Conservation (phyloP, 139 green algal species). For the Micractinium conductrix region DNA sequence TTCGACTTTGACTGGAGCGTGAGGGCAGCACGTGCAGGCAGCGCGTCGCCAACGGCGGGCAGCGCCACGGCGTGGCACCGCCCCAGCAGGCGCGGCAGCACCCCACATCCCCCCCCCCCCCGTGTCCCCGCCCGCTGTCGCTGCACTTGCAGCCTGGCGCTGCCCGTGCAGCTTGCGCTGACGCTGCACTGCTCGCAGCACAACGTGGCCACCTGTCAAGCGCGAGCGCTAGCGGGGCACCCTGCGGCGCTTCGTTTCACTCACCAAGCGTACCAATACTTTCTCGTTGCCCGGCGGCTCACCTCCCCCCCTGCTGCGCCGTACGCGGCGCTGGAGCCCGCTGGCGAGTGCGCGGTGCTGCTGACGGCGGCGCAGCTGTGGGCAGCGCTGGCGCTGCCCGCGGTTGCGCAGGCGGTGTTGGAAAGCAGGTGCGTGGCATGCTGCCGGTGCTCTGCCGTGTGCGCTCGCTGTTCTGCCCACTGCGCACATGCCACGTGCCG, state of each 20-base stretch:
- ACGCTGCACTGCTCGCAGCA: not conserved
- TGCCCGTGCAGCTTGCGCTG: slow-evolving; percentile 2
- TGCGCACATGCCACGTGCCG: no score
- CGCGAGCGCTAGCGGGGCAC: not conserved
- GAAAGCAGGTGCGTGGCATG: no score
- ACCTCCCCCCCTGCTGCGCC: not conserved
- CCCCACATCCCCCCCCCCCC: no score
- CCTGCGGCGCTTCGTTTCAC: not conserved
- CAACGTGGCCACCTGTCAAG: not conserved
- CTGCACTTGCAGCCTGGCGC: not conserved
- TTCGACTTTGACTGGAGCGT: no score
- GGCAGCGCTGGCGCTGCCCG: not conserved
- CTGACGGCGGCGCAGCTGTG: not conserved
- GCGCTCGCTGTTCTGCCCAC: no score
- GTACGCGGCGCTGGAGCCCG: not conserved
- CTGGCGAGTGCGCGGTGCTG: not conserved
- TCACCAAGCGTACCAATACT: not conserved
- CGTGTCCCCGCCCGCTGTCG: not conserved
- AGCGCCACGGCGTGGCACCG: no score
- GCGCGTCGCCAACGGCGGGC: no score
- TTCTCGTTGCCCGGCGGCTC: not conserved
- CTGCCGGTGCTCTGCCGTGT: no score
- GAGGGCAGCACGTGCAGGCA: no score
- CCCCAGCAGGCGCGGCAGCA: no score
- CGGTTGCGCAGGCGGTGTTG: not conserved